A percentile compares a stretch with the other conserved stretches of the same genome.
Evolutionary conservation across 495 filamentous ascomycete species (phyloP).

Genomic region (Daldinia vernicosa): DNA sequence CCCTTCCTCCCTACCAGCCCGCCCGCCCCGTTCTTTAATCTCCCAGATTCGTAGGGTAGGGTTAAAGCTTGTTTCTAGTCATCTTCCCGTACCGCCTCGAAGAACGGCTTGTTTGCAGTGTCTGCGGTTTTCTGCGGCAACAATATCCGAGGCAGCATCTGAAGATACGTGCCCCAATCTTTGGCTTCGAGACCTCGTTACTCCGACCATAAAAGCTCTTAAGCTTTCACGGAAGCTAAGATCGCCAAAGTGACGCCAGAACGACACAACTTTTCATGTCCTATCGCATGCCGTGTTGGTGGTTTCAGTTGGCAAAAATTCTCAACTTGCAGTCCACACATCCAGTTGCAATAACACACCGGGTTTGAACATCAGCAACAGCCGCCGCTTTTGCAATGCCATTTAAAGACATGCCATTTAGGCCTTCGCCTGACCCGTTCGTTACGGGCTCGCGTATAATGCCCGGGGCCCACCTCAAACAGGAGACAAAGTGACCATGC

Average conservation of each 20-base stretch:
- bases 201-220: neutral
- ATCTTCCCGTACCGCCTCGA: neutral
- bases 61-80: slow-evolving; percentile 9
- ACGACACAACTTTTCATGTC: slow-evolving; percentile 6
- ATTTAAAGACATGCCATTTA: slow-evolving; percentile 62
- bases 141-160: slow-evolving; percentile 5
- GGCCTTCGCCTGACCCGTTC: slow-evolving; percentile 55
- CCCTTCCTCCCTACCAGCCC: slow-evolving; percentile 6
- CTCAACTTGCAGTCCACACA: slow-evolving; percentile 69
- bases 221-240: neutral
- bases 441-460: slow-evolving; percentile 45
- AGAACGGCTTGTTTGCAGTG: neutral
- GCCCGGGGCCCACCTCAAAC: slow-evolving; percentile 90
- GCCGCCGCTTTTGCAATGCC: slow-evolving; percentile 58
- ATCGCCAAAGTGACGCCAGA: neutral
- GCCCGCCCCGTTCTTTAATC: slow-evolving; percentile 9
- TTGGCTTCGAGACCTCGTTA: neutral
- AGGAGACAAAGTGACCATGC: slow-evolving; percentile 88
- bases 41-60: slow-evolving; percentile 8
- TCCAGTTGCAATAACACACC: slow-evolving; percentile 70
- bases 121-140: neutral
- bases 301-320: slow-evolving; percentile 64
- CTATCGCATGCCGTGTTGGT: neutral
- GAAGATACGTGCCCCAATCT: neutral
- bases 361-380: slow-evolving; percentile 57